Conservation (phyloP, 371 early-diverging fungal species). For the Sporodiniella umbellata region DNA sequence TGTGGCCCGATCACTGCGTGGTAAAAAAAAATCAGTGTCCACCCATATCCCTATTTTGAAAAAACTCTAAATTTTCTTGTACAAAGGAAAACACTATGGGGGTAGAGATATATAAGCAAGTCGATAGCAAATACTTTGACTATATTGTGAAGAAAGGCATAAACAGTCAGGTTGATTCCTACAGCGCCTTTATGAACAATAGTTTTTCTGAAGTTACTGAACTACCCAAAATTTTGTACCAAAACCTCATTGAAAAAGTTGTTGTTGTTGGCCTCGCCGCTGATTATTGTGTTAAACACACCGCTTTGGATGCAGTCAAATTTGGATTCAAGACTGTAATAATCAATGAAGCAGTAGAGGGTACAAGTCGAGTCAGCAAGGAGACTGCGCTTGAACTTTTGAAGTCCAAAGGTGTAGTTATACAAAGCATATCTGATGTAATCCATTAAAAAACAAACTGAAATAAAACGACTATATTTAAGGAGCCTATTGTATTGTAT, state of each 20-base stretch:
- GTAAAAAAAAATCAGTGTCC: too few species aligned
- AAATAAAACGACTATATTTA: too few species aligned
- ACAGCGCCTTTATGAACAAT: conserved; percentile 45
- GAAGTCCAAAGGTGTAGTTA: conserved; percentile 22
- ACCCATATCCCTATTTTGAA: too few species aligned
- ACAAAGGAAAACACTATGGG: too few species aligned
- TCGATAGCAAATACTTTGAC: conserved; percentile 14
- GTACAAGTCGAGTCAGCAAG: conserved; percentile 20
- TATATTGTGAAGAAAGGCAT: conserved; percentile 27
- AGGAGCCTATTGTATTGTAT: too few species aligned
- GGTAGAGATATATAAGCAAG: conserved; percentile 12
- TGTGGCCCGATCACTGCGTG: conserved; percentile 49
- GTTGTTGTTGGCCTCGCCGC: conserved; percentile 37
- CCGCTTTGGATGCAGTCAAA: conserved; percentile 40
- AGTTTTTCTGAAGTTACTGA: conserved; percentile 32
- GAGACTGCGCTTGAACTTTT: conserved; percentile 17
- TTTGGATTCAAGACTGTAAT: conserved; percentile 44
- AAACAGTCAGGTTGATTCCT: conserved; percentile 38
- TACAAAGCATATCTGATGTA: conserved; percentile 5
- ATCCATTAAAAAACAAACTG: neutral
- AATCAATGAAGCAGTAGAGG: conserved; percentile 28
- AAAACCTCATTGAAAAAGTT: conserved; percentile 27
- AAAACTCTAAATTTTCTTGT: too few species aligned
- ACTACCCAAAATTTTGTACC: conserved; percentile 33
- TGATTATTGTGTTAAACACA: conserved; percentile 43